Base-by-base conservation (phyloP, 75 land plant species). In the Azolla pinnata region DNA sequence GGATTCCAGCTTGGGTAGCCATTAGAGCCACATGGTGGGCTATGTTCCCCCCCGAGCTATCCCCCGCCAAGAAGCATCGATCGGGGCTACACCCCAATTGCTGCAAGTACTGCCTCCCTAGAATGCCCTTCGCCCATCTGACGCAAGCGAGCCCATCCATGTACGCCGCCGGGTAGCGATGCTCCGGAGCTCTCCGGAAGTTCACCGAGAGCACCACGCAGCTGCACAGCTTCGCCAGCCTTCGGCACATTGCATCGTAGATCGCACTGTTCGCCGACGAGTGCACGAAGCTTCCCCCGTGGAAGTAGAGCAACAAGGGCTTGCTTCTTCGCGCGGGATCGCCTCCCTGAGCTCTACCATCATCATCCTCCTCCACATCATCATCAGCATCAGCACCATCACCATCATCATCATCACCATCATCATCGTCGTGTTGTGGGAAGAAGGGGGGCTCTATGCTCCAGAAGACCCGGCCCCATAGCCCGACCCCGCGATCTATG, bases 1-100 rank as follows among this genome's bases (percentile, higher is more conserved):
- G 59, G 4, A 88, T 50, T 0, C 70, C 83, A 0, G 64, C 52
- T 34, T 72, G 79, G 0, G 65, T 77, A 0, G 86, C 88, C 27
- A 69, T 59, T 4, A 63, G 55, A 0, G 84, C 86, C 12, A 91
- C 95, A 64, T 87, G 86, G 67, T 91, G 95, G 14, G 67, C 89
- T 2, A 91, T 91, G 61, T 91, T 91, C 32, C 89, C 97, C 17
- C 97, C 97, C 7, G 92, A 81, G 59, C 97, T 91, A 47, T 91
- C 97, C 0, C 97, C 97, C 1, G 72, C 74, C 31, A 87, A 57
- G 34, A 81, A 84, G 14, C 79, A 61, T 33, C 51, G 23, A 35
- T 46, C 38, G 8, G 52, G 44, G 0, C 68, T 60, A 17, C 77
- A 71, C 51, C 66, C 54, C 31, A 74, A 75, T 19, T 69, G 48